Evolutionary conservation across 164 flowering plant genomes (phyloP), one percentile per base, ranked within the genome.

Genomic region (Saururus chinensis): DNA sequence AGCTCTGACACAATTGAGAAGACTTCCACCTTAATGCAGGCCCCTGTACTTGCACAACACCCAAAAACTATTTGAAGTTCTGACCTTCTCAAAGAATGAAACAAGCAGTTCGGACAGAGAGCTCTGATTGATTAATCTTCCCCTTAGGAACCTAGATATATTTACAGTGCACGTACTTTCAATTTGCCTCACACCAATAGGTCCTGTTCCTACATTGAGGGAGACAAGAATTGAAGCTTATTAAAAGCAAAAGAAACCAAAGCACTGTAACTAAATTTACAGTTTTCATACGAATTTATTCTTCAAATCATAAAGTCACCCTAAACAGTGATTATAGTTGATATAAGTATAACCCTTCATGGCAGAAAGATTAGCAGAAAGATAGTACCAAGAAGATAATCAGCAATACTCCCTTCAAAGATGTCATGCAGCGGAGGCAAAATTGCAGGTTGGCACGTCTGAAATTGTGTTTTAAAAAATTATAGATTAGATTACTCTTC

Each of bases 401-500:
- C 81, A 40, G 61, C 77, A 62, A 84, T 74, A 78, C 83, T 87
- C 61, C 89, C 79, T 0, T 81, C 79, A 64, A 86, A 93, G 60
- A 93, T 75, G 66, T 88, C 89, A 70, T 65, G 70, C 51, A 93
- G 81, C 30, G 97, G 99, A 64, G 99, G 99, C 25, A 93, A 77
- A 71, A 93, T 85, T 25, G 96, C 77, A 68, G 99, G 99, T 37
- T 16, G 77, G 60, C 96, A 86, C 9, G 96, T 93, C 99, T 90
- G 85, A 45, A 45, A 41, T 13, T 41, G 11, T 13, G 12, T 41
- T 13, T 8, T 9, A 41, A 41, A 41, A 41, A 8, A 13, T 65
- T 48, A 51, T 9, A 60, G 45, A 30, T 20, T 14, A 23, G n/a
- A 59, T 20, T 12, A 59, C 7, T 13, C 23, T 22, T 56, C 16